Percentiles rank a stretch among this genome's conserved stretches.
These are phyloP conservation scores for Globisporangium uncinulatum DNA, from an alignment of 352 stramenopile species.

Conservation along the genomic window DNA sequence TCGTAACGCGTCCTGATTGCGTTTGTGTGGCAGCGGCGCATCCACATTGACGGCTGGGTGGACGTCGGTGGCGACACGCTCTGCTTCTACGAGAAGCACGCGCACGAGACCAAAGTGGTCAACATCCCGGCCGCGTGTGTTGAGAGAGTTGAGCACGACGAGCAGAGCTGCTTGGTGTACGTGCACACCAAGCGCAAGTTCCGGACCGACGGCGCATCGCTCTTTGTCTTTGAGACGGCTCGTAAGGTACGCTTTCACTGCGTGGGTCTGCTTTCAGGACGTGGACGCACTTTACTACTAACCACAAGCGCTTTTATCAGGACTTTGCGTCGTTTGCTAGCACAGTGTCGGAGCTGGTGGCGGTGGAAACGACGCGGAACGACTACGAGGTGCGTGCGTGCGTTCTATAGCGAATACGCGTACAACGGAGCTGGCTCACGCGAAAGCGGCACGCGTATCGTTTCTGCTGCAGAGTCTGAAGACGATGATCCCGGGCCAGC, in stretches of 20 bases:
- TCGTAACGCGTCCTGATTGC: too few species aligned
- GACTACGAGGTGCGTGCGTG: constrained; percentile 6
- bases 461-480: constrained; percentile 1
- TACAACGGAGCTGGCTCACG: too few species aligned
- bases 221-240: constrained; percentile 12
- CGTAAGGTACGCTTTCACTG: constrained; percentile 1
- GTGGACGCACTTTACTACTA: not conserved
- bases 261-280: too few species aligned
- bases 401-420: too few species aligned
- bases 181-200: constrained; percentile 15
- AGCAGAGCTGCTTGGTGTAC: constrained; percentile 15
- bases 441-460: too few species aligned
- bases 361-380: not conserved
- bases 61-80: constrained; percentile 39
- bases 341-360: not conserved
- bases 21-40: constrained; percentile 21
- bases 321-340: not conserved
- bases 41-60: constrained; percentile 43
- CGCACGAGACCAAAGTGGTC: constrained; percentile 33
- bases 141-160: constrained; percentile 32
- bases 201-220: constrained; percentile 5
- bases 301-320: not conserved
- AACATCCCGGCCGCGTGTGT: constrained; percentile 52
- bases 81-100: constrained; percentile 44
- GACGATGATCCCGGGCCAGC: not conserved